Conservation (phyloP, 2,329 filamentous ascomycete genomes). For the Colletotrichum phormii region DNA sequence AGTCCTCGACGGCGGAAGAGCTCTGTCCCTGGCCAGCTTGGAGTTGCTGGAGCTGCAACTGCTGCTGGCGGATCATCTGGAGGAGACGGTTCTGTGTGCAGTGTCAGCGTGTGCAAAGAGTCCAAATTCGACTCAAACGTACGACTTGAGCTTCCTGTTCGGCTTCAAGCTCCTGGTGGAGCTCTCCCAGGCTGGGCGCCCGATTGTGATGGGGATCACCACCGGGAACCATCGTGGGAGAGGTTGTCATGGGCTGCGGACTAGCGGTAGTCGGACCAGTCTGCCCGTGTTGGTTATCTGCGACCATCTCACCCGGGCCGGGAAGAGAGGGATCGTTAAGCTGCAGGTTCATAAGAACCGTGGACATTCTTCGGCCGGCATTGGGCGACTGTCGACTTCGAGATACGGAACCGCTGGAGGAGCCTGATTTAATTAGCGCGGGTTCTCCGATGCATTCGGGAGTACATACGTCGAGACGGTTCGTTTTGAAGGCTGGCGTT, state of each 20-base stretch:
- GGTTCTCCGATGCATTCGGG: not conserved
- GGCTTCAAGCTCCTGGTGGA: constrained; percentile 83
- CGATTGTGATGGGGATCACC: constrained; percentile 72
- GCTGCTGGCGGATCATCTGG: constrained; percentile 81
- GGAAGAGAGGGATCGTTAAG: constrained; percentile 78
- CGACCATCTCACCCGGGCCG: constrained; percentile 75
- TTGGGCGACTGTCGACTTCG: constrained; percentile 59
- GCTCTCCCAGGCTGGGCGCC: constrained; percentile 78
- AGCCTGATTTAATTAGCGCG: constrained; percentile 48
- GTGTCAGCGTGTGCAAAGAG: constrained; percentile 29
- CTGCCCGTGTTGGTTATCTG: constrained; percentile 54
- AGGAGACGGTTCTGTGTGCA: constrained; percentile 75
- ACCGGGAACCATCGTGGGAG: constrained; percentile 53
- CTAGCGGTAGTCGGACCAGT: constrained; percentile 48
- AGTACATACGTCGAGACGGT: constrained; percentile 64
- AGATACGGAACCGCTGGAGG: constrained; percentile 65
- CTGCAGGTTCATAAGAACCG: constrained; percentile 78
- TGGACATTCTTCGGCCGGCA: constrained; percentile 71
- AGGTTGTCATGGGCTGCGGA: constrained; percentile 59
- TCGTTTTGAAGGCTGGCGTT: constrained; percentile 81
- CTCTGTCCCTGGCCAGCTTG: constrained; percentile 55
- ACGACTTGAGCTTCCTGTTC: constrained; percentile 85
- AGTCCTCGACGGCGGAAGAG: constrained; percentile 62
- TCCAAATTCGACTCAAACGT: constrained; percentile 43
- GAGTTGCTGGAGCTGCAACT: constrained; percentile 74